Evolutionary conservation across 768 basidiomycete species (phyloP), one percentile per base, ranked within the genome.

Genomic region (Leccinum disarticulatum): DNA sequence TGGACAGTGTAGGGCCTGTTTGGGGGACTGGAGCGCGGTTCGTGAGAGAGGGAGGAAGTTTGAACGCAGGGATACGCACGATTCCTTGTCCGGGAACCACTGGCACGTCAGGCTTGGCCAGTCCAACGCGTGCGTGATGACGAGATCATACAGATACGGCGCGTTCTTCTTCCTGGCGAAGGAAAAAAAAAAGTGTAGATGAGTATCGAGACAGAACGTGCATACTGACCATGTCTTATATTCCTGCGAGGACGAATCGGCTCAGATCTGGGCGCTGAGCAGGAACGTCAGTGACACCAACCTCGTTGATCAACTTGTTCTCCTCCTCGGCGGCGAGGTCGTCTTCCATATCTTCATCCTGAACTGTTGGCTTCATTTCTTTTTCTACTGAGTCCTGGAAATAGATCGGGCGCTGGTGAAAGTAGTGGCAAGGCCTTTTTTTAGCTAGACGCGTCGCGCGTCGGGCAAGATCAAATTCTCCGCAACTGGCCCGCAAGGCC

Each of bases 51-150:
- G 19, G 4, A 11, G 4, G 33, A 9, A 5, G n/a, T 13, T 30
- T 4, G 35, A 46, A 35, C 31, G 30, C 31, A 43, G 10, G 4
- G 17, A n/a, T 11, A 76, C 92, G 70, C 66, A 95, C 95, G 86
- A 84, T 76, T 98, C 93, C 74, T 87, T 89, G 80, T 99, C 97
- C 0, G 97, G 97, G 74, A 99, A 91, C 97, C 97, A 99, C 77
- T 98, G 97, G 73, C 93, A 95, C 5, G 97, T 99, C 69, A 99
- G 73, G 69, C 89, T 93, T 19, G 97, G 97, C 97, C 97, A 99
- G 75, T 97, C 94, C 53, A 98, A 81, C 33, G 96, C 96, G 72
- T 98, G 96, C 1, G 96, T 98, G 68, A 99, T 89, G 64, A 99
- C 93, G 25, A 96, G 82, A 75, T 99, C 97, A 74, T 99, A 99